These are phyloP conservation scores for Globisporangium irregulare DNA, from an alignment of 352 stramenopile species.

Conservation along the genomic window DNA sequence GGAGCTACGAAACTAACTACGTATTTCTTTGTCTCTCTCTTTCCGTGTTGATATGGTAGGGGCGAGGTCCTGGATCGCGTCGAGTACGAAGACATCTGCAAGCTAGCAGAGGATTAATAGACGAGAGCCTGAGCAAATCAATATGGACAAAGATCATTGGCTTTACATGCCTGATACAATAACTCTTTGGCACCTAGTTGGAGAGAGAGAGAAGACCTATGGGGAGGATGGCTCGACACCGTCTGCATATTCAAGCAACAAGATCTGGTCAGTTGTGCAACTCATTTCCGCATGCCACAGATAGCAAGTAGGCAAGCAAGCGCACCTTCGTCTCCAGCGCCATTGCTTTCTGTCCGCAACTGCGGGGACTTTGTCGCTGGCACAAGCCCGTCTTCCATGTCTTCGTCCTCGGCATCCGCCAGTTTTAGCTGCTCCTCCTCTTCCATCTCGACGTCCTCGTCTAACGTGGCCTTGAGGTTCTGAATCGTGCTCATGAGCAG, in stretches of 20 bases:
- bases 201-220: neutral
- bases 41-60: slow-evolving; percentile 20
- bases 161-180: neutral
- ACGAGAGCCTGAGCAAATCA: neutral
- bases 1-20: neutral
- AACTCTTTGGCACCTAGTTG: neutral
- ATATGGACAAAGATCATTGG: neutral
- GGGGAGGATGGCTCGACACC: slow-evolving; percentile 5
- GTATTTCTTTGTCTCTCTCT: slow-evolving; percentile 5
- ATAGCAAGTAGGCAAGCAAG: neutral
- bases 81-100: slow-evolving; percentile 86
- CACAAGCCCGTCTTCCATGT: slow-evolving; percentile 55
- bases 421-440: slow-evolving; percentile 39
- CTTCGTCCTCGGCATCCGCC: slow-evolving; percentile 51
- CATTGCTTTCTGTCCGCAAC: slow-evolving; percentile 7
- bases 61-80: slow-evolving; percentile 65
- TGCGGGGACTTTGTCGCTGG: neutral
- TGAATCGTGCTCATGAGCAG: slow-evolving; percentile 83
- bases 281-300: neutral
- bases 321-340: slow-evolving; percentile 19
- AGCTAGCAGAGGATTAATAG: slow-evolving; percentile 44
- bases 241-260: slow-evolving; percentile 11
- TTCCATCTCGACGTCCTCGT: slow-evolving; percentile 69
- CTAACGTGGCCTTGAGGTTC: slow-evolving; percentile 76
- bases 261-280: slow-evolving; percentile 2